These are phyloP conservation scores for Echium plantagineum DNA, from an alignment of 257 asterid genomes.

Conservation along the genomic window DNA sequence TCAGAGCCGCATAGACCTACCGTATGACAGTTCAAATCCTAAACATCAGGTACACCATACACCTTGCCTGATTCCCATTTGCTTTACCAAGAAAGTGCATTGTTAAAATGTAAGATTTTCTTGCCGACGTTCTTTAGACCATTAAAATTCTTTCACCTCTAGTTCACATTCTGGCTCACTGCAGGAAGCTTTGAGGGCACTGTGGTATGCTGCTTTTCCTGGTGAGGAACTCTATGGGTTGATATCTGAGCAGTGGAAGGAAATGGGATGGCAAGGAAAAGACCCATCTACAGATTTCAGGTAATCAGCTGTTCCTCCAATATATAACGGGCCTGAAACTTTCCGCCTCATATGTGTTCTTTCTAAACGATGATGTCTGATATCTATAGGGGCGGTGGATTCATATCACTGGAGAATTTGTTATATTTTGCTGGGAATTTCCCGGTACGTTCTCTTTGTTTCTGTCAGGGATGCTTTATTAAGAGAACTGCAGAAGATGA, in stretches of 20 bases:
- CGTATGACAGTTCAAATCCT: constrained; percentile 63
- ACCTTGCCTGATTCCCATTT: constrained; percentile 5
- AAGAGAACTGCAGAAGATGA: background rate
- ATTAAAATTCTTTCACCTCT: constrained; percentile 3
- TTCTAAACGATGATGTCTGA: background rate
- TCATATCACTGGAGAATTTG: constrained; percentile 88
- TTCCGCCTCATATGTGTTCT: constrained; percentile 1
- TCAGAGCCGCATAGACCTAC: constrained; percentile 74
- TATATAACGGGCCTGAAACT: constrained; percentile 4
- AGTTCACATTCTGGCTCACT: constrained; percentile 9
- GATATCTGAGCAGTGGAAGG: constrained; percentile 98
- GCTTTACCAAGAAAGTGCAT: constrained; percentile 1
- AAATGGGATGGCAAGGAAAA: constrained; percentile 99
- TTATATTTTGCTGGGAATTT: constrained; percentile 75
- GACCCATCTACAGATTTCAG: constrained; percentile 99
- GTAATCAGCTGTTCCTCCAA: constrained; percentile 24
- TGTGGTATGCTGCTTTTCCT: constrained; percentile 92
- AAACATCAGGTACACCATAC: constrained; percentile 70
- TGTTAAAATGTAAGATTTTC: background rate
- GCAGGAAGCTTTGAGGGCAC: constrained; percentile 71
- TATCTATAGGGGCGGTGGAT: constrained; percentile 86
- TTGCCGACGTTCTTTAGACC: background rate
- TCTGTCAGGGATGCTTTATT: constrained; percentile 9
- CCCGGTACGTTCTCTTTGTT: constrained; percentile 48
- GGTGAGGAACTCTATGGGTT: constrained; percentile 67